These are phyloP conservation scores for Leishmania aethiopica DNA, from an alignment of 208 protist genomes.

Conservation along the genomic window DNA sequence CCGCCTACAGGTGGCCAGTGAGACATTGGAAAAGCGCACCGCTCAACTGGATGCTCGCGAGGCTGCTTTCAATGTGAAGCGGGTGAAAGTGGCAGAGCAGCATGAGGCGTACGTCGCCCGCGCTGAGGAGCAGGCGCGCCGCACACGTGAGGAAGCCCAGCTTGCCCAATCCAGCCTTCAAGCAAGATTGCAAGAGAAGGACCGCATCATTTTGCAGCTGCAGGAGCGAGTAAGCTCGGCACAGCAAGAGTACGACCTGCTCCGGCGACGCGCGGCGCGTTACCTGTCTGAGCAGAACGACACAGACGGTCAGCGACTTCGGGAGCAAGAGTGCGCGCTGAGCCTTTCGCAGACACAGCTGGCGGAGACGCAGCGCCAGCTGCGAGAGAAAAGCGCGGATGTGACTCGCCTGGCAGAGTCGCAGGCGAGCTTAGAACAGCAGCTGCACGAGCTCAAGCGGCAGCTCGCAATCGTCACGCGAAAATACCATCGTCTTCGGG, in stretches of 20 bases:
- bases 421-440: conserved; percentile 30
- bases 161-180: conserved; percentile 49
- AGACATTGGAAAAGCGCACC: conserved; percentile 58
- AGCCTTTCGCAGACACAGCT: conserved; percentile 37
- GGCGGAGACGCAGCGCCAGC: conserved; percentile 36
- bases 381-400: conserved; percentile 36
- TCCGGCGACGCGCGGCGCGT: conserved; percentile 48
- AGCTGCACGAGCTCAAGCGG: conserved; percentile 38
- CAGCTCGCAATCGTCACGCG: conserved; percentile 41
- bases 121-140: conserved; percentile 60
- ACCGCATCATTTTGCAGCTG: conserved; percentile 40
- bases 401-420: conserved; percentile 31
- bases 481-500: conserved; percentile 41
- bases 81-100: conserved; percentile 75
- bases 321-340: conserved; percentile 49
- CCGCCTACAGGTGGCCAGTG: conserved; percentile 57
- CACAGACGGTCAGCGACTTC: conserved; percentile 31
- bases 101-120: conserved; percentile 77
- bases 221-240: conserved; percentile 47
- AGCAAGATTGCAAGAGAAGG: conserved; percentile 62
- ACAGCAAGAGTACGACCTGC: conserved; percentile 77
- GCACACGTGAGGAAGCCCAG: conserved; percentile 53
- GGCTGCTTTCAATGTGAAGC: conserved; percentile 66
- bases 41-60: conserved; percentile 79
- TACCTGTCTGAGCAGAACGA: conserved; percentile 38